Evolutionary conservation across 306 rosid species (phyloP), one percentile per base, ranked within the genome.

Genomic region (Crotalaria pallida): DNA sequence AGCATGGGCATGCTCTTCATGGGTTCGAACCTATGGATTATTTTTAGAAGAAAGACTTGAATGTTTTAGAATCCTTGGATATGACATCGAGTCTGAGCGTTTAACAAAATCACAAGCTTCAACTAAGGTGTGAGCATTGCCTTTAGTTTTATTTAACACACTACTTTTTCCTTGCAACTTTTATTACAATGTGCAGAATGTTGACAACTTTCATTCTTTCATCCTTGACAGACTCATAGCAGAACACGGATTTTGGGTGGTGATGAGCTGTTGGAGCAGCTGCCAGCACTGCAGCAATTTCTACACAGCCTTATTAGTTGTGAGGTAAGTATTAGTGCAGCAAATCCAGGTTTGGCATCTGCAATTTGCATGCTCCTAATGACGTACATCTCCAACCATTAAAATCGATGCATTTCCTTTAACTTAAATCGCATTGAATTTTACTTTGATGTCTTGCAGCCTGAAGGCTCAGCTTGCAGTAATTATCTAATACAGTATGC

Each of bases 1-100:
- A 94, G 98, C 98, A 72, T 94, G 98, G 98, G 97, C 88, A 58
- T 94, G 98, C 73, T 94, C 98, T 45, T 89, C 96, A 53, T 94
- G 97, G 97, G 85, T 88, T 60, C 70, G 98, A 74, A 84, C 88
- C 45, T 94, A 94, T 73, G 97, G 97, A 21, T 75, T 84, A 49
- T 94, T 84, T 81, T 72, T 94, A 58, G 96, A 90, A 77, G 98
- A 94, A 82, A 78, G 96, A 49, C 82, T 93, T 41, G 96, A 93
- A 80, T 88, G 96, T 67, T 90, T 70, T 61, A 78, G 92, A 76
- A 60, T 84, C 79, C 87, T 94, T 78, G 84, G 71, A 70, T 88
- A 88, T 73, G 98, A 94, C 72, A 87, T 90, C 3, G 97, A 94
- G 77, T 59, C 84, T 1, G 98, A 90, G 71, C 94, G 89, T 58